phyloP scores from a whole-genome alignment of 495 filamentous ascomycete genomes.

The Hypoxylon fragiforme region DNA sequence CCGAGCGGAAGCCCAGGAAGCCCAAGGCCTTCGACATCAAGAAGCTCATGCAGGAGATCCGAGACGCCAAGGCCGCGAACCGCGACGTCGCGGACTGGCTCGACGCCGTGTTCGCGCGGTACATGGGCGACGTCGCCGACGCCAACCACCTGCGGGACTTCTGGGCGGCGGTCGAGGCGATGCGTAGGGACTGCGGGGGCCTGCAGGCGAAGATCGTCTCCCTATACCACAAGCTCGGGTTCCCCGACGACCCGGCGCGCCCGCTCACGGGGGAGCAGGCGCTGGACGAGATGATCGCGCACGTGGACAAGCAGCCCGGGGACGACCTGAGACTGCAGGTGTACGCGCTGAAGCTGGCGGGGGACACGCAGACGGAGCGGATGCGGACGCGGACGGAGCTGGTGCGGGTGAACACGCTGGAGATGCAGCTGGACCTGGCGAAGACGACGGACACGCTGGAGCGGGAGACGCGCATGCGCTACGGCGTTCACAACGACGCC shows the following conservation, averaged over 20 bases:
- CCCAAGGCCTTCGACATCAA: conserved; percentile 2
- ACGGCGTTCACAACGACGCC: not conserved
- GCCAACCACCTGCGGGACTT: conserved; percentile 2
- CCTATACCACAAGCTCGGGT: not conserved
- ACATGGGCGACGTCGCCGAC: not conserved
- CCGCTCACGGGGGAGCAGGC: conserved; percentile 1
- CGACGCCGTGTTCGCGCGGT: not conserved
- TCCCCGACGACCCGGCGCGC: not conserved
- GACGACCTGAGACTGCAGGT: not conserved
- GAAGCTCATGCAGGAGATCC: conserved; percentile 5
- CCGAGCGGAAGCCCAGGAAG: too few relatives aligned
- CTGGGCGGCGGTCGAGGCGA: not conserved
- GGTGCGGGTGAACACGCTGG: not conserved
- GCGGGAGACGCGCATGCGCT: not conserved
- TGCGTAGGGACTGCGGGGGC: not conserved
- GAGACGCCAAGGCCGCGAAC: not conserved
- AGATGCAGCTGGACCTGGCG: conserved; percentile 2
- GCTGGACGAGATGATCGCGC: not conserved
- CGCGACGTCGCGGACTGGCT: not conserved
- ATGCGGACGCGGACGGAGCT: not conserved
- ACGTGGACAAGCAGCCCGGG: not conserved
- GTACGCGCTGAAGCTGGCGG: not conserved
- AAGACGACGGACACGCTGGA: not conserved
- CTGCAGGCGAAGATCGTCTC: not conserved
- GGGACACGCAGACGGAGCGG: not conserved